Conservation (phyloP, 148 eudicot species). For the Fagopyrum tataricum region DNA sequence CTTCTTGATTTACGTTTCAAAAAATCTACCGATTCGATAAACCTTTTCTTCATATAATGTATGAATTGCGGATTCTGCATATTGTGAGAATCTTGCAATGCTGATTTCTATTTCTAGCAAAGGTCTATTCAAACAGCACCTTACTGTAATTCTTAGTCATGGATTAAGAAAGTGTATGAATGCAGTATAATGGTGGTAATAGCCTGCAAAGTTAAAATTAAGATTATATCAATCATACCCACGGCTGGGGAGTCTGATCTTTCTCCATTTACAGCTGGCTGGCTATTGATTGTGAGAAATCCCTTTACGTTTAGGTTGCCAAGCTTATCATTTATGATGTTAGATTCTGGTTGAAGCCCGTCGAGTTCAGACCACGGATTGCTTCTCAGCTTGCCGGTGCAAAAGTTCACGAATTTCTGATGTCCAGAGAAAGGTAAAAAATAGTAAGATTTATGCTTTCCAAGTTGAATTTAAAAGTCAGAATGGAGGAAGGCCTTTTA, state of each 20-base stretch:
- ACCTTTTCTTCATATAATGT: not conserved
- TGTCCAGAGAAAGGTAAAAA: conserved; percentile 13
- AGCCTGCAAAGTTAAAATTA: not conserved
- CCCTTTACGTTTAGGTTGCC: conserved; percentile 64
- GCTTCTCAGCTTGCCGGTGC: conserved; percentile 76
- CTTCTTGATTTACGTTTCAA: not conserved
- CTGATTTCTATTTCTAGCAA: not conserved
- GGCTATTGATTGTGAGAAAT: conserved; percentile 90
- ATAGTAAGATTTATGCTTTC: conserved; percentile 7
- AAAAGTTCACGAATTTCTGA: conserved; percentile 72
- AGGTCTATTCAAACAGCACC: not conserved
- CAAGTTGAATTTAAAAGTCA: not conserved
- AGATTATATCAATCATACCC: conserved; percentile 37
- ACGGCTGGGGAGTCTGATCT: conserved; percentile 74
- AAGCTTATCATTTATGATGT: conserved; percentile 68
- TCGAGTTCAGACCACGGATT: conserved; percentile 96
- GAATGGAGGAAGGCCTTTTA: not conserved
- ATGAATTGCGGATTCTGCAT: not conserved
- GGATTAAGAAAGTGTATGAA: not conserved
- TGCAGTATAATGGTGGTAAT: not conserved
- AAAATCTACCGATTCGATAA: not conserved
- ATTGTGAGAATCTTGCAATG: not conserved
- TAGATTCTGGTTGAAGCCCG: conserved; percentile 97
- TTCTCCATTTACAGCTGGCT: conserved; percentile 89
- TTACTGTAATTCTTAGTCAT: not conserved